These are phyloP conservation scores for Boletus pseudopeckii DNA, from an alignment of 768 basidiomycete species.

Conservation along the genomic window DNA sequence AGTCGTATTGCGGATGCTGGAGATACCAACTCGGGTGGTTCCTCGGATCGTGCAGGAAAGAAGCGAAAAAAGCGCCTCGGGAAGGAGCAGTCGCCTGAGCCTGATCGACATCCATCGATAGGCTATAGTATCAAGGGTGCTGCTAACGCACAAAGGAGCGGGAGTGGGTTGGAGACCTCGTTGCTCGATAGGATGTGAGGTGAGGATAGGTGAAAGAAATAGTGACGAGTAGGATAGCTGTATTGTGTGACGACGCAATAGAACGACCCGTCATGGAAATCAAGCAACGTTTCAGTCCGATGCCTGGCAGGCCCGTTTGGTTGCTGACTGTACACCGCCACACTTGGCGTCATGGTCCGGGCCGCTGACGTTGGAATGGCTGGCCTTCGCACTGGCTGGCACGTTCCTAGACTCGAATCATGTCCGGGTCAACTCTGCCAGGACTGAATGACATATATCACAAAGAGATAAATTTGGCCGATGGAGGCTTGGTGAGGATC, in stretches of 20 bases:
- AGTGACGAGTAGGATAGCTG: conserved; percentile 22
- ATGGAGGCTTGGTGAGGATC: conserved; percentile 34
- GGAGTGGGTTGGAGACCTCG: conserved; percentile 18
- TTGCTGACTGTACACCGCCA: not conserved
- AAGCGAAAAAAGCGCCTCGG: conserved; percentile 19
- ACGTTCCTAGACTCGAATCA: not conserved
- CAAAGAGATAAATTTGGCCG: conserved; percentile 18
- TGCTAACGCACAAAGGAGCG: conserved; percentile 33
- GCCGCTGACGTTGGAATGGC: not conserved
- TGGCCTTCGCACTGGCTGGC: not conserved
- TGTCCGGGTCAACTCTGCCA: not conserved
- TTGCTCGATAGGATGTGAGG: conserved; percentile 36
- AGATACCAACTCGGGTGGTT: conserved; percentile 13
- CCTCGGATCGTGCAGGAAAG: conserved; percentile 18
- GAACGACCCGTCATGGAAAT: not conserved
- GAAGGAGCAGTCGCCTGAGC: conserved; percentile 24
- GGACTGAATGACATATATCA: conserved; percentile 13
- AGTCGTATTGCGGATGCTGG: conserved; percentile 38
- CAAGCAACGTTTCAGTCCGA: too few relatives aligned
- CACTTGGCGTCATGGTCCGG: not conserved
- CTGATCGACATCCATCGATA: conserved; percentile 35
- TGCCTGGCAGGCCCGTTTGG: too few relatives aligned
- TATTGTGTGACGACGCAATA: conserved; percentile 14
- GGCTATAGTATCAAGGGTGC: conserved; percentile 57
- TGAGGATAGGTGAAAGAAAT: conserved; percentile 28